Base-by-base conservation (phyloP, 208 protist genomes). In the Herpetomonas tarakana region DNA sequence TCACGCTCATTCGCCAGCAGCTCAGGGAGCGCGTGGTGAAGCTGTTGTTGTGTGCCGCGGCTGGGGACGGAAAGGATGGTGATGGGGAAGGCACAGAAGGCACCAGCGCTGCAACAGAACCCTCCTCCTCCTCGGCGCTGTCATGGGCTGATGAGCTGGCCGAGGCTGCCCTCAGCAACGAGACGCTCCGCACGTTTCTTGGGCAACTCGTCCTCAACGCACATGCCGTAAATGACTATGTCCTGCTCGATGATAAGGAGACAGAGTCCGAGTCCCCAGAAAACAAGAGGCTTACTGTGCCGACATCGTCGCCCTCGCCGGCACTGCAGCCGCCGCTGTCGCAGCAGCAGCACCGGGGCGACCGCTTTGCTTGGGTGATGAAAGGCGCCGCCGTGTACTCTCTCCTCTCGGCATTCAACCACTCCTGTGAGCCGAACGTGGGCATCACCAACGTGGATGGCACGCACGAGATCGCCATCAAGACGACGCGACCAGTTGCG, bases 331-430 rank as follows among this genome's bases (percentile, higher is more conserved):
- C 3, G 16, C 21, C n/a, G 21, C 3, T 58, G 11, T 38, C n/a
- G 38, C 3, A 12, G 26, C 18, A 3, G 54, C 56, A 38, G 14
- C 41, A n/a, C 21, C 24, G 3, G 19, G 35, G 21, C 38, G 52
- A 44, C 12, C 41, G 12, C 14, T 74, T 81, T 51, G 31, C 62
- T 21, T 85, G 79, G 74, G 60, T 84, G 18, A 30, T 89, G 21
- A 93, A 93, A 51, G 86, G 86, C 19, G 87, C 76, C 0, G 87
- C 69, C 0, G 56, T 93, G n/a, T 93, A 86, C 65, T 62, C 76
- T 9, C 63, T 93, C 26, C 87, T 88, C 31, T 72, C 78, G 16
- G 71, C 62, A 25, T 84, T 93, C 63, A 93, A 93, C 52, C 87
- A 93, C 67, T 87, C 80, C 21, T 93, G 87, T 54, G 65, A 59